Base-by-base conservation (phyloP, 1,284 basidiomycete genomes). In the Spongispora temasekensis region DNA sequence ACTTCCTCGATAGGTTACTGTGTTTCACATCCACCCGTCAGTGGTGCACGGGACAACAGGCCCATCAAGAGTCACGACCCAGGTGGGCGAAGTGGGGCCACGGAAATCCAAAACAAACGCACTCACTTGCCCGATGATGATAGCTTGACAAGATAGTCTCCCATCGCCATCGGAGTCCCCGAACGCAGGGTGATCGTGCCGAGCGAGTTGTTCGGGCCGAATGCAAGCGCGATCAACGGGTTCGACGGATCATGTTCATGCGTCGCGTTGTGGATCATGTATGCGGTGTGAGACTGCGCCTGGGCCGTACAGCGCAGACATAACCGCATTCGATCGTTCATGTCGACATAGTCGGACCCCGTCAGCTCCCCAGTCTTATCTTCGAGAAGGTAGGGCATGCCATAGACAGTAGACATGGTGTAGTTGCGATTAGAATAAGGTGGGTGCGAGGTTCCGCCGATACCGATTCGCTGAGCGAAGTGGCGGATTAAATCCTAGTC, bases 311-410 rank as follows among this genome's bases (percentile, higher is more conserved):
- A 79, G 40, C 80, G 78, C 59, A 86, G 74, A 58, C 69, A 71
- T 63, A 87, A 75, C 44, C 76, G 77, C 69, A 87, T 78, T 34
- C 87, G 84, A 56, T 84, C 84, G 71, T 89, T 77, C 65, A 88
- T 77, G 72, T 90, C 88, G 56, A 80, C 68, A 68, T 85, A 89
- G 32, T 85, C 81, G 5, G 84, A 82, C 40, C 80, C 83, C 10
- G 76, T 75, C 53, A 86, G 71, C 44, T 70, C 72, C 9, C 85
- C 86, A 8, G 80, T 81, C 60, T 77, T 81, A 75, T 89, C 87
- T 68, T 87, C 85, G 62, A 89, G 83, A 67, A 88, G 81, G 70
- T 76, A 83, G 37, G 85, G 82, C 67, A 87, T 75, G 59, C 82
- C 83, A 64, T 81, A 84, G 61, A 73, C 75, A 48, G 46, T 48